Evolutionary conservation across 495 filamentous ascomycete species (phyloP), one percentile per base, ranked within the genome.

Genomic region (Cudoniella acicularis): DNA sequence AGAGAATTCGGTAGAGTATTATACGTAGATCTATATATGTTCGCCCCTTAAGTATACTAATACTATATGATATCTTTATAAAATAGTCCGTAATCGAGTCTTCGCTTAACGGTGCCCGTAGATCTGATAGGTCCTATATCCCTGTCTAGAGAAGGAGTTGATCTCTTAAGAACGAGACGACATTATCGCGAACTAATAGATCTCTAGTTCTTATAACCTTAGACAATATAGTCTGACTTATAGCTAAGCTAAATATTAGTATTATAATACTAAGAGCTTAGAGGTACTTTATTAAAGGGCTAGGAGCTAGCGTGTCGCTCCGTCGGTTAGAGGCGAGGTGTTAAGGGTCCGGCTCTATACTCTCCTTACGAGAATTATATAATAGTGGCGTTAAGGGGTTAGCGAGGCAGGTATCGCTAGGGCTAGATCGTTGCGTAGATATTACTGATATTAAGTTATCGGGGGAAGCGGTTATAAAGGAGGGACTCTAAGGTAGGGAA

Each of bases 121-220:
- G 27, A 20, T 11, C 43, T 25, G 30, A 54, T 20, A 16, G 41
- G 43, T 54, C 17, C 30, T 20, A 54, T 25, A 54, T 54, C 20
- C 30, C 27, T 54, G 17, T 54, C 20, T 46, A 54, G 52, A 42
- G 30, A 25, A 17, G 30, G n/a, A 54, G 30, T 17, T 54, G 30
- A 18, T 54, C 27, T 20, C 16, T 42, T 25, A 54, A 54, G 52
- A 54, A 54, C 41, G 52, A 13, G 27, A 43, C 26, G 16, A n/a
- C 30, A 20, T 54, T 20, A 23, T 54, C 27, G 8, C 27, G 27
- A 20, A 54, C 26, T 20, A 54, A 20, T 9, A 20, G 10, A 20
- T 54, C 26, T 11, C 52, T n/a, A 3, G 36, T 54, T 42, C 23
- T 18, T 20, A 54, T 54, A 42, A 54, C 52, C 8, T 21, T 54